These are phyloP conservation scores for Parietaria judaica DNA, from an alignment of 306 rosid genomes.

Conservation along the genomic window DNA sequence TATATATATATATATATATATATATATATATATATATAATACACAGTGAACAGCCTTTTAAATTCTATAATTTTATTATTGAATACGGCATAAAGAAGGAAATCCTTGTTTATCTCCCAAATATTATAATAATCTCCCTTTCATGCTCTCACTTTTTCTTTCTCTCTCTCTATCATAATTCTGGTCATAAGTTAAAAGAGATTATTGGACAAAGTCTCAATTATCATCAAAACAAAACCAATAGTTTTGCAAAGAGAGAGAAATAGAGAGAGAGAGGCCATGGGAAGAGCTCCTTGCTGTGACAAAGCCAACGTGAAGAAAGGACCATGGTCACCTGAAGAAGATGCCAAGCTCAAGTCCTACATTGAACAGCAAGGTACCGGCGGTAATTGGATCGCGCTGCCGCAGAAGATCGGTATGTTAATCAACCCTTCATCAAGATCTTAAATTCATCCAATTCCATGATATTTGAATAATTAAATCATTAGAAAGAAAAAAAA, in stretches of 20 bases:
- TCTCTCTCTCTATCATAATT: neutral
- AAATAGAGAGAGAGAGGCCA: conserved; percentile 17
- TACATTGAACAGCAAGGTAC: conserved; percentile 74
- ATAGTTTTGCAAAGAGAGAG: neutral
- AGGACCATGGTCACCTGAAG: conserved; percentile 94
- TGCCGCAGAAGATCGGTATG: conserved; percentile 75
- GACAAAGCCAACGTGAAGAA: conserved; percentile 96
- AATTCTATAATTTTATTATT: conserved; percentile 21
- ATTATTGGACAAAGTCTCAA: neutral
- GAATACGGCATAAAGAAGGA: no score
- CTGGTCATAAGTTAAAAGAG: conserved; percentile 10
- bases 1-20: conserved; percentile 8
- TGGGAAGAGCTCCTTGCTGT: conserved; percentile 98
- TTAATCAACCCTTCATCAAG: neutral
- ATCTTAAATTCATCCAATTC: neutral
- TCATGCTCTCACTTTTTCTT: conserved; percentile 5
- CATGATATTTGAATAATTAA: neutral
- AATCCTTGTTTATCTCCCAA: conserved; percentile 29
- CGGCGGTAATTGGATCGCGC: conserved; percentile 92
- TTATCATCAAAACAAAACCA: conserved; percentile 14
- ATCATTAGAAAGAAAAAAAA: neutral
- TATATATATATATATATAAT: no score
- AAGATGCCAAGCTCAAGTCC: conserved; percentile 79
- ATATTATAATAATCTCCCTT: neutral
- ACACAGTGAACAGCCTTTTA: conserved; percentile 14